Evolutionary conservation across 148 eudicot species (phyloP).

Genomic region (Fagopyrum esculentum): DNA sequence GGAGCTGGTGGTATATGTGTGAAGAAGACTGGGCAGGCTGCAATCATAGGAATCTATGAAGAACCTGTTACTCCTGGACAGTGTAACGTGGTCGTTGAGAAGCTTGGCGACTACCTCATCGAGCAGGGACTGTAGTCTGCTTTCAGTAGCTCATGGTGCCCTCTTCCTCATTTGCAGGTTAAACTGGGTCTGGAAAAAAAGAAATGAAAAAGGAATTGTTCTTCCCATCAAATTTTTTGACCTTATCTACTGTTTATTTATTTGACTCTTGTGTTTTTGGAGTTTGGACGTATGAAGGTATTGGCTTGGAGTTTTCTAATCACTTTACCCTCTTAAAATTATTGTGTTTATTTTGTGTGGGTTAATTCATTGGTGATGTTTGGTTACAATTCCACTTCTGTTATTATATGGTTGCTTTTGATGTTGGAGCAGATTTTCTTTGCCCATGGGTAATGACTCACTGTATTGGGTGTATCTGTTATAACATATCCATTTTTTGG

Average conservation of each 20-base stretch:
- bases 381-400: no score
- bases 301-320: not conserved
- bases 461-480: no score
- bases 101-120: slow-evolving; percentile 51
- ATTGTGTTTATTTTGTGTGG: no score
- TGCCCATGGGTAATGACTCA: no score
- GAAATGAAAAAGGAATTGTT: not conserved
- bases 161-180: not conserved
- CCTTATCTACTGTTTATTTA: not conserved
- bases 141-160: not conserved
- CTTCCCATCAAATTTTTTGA: not conserved
- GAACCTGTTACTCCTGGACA: slow-evolving; percentile 57
- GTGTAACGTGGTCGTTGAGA: slow-evolving; percentile 67
- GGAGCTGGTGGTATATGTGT: slow-evolving; percentile 48
- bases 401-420: no score
- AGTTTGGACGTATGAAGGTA: not conserved
- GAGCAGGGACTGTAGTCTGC: slow-evolving; percentile 36
- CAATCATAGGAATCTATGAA: slow-evolving; percentile 46
- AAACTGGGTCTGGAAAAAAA: not conserved
- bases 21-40: slow-evolving; percentile 47
- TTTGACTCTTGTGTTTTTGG: not conserved
- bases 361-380: no score
- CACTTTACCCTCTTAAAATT: no score
- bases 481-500: no score
- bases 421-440: no score